A percentile compares a stretch with the other conserved stretches of the same genome.
phyloP scores from a whole-genome alignment of 306 rosid genomes.

The Cyclanthera cordifolia region DNA sequence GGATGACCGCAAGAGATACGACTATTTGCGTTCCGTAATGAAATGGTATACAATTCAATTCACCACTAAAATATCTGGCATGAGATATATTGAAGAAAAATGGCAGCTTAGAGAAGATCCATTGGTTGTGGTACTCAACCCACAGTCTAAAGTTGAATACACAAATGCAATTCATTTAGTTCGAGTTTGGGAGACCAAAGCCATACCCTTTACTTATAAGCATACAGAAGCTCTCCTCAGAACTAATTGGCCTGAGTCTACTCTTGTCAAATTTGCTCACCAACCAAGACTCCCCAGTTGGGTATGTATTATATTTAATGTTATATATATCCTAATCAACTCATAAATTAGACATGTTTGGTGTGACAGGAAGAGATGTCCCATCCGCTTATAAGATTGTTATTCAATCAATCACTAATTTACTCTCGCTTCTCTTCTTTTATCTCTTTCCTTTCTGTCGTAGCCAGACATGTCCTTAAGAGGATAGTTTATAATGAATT shows the following conservation, averaged over 20 bases:
- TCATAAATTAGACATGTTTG: too few species aligned
- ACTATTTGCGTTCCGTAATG: slow-evolving; percentile 29
- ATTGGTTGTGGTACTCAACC: slow-evolving; percentile 16
- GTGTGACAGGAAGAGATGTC: too few species aligned
- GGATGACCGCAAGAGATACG: slow-evolving; percentile 31
- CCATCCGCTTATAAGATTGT: too few species aligned
- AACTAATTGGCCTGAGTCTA: not conserved
- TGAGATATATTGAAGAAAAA: slow-evolving; percentile 29
- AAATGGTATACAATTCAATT: slow-evolving; percentile 38
- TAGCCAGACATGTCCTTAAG: too few species aligned
- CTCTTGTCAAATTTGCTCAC: not conserved
- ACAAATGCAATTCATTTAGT: slow-evolving; percentile 36
- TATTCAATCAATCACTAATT: too few species aligned
- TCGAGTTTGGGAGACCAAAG: slow-evolving; percentile 26
- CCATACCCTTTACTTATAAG: not conserved
- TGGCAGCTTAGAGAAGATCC: slow-evolving; percentile 7
- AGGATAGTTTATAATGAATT: too few species aligned
- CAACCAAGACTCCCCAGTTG: not conserved
- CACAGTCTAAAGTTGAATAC: slow-evolving; percentile 30
- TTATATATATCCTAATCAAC: too few species aligned
- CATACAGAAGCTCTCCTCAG: not conserved
- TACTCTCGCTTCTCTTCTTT: too few species aligned
- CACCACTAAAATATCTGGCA: slow-evolving; percentile 22
- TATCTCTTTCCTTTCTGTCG: too few species aligned
- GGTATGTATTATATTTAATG: slow-evolving; percentile 21